Evolutionary conservation across 768 basidiomycete genomes (phyloP).

Genomic region (Suillus luteus): DNA sequence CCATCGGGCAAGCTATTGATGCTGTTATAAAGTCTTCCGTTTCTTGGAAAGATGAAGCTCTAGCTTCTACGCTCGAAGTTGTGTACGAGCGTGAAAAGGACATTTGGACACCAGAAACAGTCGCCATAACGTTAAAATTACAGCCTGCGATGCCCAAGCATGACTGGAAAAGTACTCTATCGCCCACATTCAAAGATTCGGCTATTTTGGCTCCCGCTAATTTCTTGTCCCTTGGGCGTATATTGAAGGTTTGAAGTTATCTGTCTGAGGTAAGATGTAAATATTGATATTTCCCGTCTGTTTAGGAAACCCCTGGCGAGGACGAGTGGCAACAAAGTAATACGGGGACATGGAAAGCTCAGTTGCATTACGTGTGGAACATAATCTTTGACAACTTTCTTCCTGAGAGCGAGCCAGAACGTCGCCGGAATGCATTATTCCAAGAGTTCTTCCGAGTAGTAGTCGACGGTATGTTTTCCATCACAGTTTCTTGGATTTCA

Average conservation of each 20-base stretch:
- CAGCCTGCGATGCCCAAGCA: conserved; percentile 59
- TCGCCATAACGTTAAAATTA: conserved; percentile 76
- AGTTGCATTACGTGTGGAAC: conserved; percentile 92
- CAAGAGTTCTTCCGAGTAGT: conserved; percentile 90
- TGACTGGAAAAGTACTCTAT: conserved; percentile 65
- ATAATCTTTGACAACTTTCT: conserved; percentile 77
- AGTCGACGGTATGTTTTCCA: conserved; percentile 75
- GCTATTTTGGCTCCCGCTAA: conserved; percentile 74
- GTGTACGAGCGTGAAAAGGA: conserved; percentile 42
- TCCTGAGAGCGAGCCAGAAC: conserved; percentile 42
- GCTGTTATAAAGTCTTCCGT: conserved; percentile 58
- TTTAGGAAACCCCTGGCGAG: conserved; percentile 58
- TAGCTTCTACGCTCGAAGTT: conserved; percentile 48
- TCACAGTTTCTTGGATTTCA: neutral
- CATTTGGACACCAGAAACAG: conserved; percentile 85
- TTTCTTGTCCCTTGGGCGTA: conserved; percentile 66
- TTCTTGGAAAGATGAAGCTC: conserved; percentile 70
- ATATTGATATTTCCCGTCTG: conserved; percentile 15
- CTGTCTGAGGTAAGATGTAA: neutral
- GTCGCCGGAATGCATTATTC: conserved; percentile 58
- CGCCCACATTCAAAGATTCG: conserved; percentile 76
- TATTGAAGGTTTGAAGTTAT: conserved; percentile 68
- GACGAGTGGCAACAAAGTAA: conserved; percentile 53
- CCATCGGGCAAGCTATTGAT: conserved; percentile 64
- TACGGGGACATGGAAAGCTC: conserved; percentile 78